A percentile compares a stretch with the other conserved stretches of the same genome.
phyloP scores from a whole-genome alignment of 495 filamentous ascomycete species.

The Neurospora sp. region DNA sequence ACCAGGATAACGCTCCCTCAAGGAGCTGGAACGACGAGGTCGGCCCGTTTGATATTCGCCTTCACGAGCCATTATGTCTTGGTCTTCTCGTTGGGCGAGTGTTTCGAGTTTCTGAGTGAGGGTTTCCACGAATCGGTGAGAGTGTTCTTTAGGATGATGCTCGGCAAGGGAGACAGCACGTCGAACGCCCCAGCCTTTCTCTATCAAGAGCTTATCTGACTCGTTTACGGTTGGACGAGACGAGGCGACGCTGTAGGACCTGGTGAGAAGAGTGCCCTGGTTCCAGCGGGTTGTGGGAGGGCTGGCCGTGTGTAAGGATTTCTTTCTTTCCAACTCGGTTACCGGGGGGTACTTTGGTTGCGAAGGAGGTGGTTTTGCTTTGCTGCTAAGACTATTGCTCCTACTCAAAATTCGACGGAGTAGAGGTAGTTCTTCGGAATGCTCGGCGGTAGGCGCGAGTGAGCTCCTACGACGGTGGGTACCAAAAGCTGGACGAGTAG shows the following conservation, averaged over 20 bases:
- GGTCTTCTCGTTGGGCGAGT: background rate
- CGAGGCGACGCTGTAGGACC: slow-evolving; percentile 18
- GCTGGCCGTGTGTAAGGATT: slow-evolving; percentile 13
- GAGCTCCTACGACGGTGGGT: slow-evolving; percentile 1
- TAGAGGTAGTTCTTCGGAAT: slow-evolving; percentile 9
- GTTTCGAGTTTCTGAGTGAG: slow-evolving; percentile 8
- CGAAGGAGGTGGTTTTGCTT: slow-evolving; percentile 6
- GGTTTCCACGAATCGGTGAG: slow-evolving; percentile 10
- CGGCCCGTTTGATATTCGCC: background rate
- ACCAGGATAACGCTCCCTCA: slow-evolving; percentile 47
- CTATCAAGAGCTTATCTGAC: background rate
- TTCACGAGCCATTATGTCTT: slow-evolving; percentile 1
- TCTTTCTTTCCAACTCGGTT: slow-evolving; percentile 9
- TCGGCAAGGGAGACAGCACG: slow-evolving; percentile 17
- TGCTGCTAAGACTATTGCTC: slow-evolving; percentile 11
- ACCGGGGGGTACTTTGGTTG: background rate
- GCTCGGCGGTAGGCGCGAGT: background rate
- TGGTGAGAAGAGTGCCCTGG: slow-evolving; percentile 17
- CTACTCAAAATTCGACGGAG: slow-evolving; percentile 13
- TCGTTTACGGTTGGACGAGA: slow-evolving; percentile 10
- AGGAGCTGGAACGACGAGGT: slow-evolving; percentile 38
- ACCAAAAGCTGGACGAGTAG: slow-evolving; percentile 6
- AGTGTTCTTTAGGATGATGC: slow-evolving; percentile 11
- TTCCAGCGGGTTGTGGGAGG: slow-evolving; percentile 18
- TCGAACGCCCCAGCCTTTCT: slow-evolving; percentile 4